phyloP scores from a whole-genome alignment of 345 rosid genomes.

The Eucalyptus lansdowneana region DNA sequence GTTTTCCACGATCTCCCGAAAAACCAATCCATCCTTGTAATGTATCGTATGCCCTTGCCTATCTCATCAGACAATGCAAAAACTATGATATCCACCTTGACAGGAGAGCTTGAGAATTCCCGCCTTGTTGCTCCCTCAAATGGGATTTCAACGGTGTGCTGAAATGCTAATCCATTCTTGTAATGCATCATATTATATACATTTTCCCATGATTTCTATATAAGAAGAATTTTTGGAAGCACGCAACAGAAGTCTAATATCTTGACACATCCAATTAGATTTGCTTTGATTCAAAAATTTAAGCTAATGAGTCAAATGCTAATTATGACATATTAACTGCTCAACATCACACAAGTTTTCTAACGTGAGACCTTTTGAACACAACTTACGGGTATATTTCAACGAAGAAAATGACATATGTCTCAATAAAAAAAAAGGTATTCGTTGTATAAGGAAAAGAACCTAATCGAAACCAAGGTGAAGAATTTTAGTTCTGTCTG shows the following conservation, averaged over 20 bases:
- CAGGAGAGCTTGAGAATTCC: background rate
- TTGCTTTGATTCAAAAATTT: rapidly evolving
- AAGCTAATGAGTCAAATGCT: too few species aligned
- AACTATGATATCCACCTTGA: background rate
- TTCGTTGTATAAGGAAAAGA: background rate
- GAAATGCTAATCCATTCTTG: background rate
- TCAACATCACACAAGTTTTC: too few species aligned
- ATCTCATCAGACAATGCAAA: background rate
- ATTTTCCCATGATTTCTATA: background rate
- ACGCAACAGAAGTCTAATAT: background rate
- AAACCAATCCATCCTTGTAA: background rate
- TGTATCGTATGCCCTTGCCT: background rate
- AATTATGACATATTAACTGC: too few species aligned
- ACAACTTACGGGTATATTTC: background rate
- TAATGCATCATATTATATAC: background rate
- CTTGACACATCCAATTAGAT: too few species aligned
- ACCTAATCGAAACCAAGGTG: background rate
- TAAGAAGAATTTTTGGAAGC: background rate
- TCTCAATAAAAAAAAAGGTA: background rate
- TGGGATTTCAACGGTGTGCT: background rate
- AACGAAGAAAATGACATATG: background rate
- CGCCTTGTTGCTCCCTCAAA: background rate
- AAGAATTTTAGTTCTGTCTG: background rate
- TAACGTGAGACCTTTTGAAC: background rate
- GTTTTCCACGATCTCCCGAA: background rate